Conservation (phyloP, 2,329 filamentous ascomycete genomes). For the Sclerotiophoma versabilis region DNA sequence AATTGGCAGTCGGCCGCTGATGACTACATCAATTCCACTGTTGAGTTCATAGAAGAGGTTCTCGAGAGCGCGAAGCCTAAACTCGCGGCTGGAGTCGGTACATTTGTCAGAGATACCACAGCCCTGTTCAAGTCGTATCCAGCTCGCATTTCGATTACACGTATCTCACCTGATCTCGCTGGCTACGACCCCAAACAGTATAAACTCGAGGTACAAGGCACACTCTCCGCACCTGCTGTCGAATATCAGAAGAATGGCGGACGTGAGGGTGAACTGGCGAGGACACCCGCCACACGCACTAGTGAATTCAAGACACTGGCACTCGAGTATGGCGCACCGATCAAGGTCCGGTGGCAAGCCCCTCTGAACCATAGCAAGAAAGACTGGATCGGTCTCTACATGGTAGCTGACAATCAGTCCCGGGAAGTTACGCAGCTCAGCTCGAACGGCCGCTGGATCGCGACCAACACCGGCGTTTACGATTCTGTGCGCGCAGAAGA, state of each 20-base stretch:
- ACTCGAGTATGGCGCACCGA: constrained; percentile 88
- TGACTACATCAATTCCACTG: constrained; percentile 82
- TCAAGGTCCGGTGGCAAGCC: constrained; percentile 89
- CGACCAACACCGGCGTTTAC: constrained; percentile 77
- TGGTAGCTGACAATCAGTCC: constrained; percentile 91
- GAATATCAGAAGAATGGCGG: constrained; percentile 69
- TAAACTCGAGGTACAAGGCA: constrained; percentile 75
- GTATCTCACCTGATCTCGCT: constrained; percentile 78
- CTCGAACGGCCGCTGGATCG: constrained; percentile 88
- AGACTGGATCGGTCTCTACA: constrained; percentile 96
- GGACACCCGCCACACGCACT: constrained; percentile 67
- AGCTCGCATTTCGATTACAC: constrained; percentile 81
- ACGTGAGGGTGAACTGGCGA: constrained; percentile 75
- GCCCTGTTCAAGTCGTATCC: constrained; percentile 90
- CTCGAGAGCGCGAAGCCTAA: constrained; percentile 85
- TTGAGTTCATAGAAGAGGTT: constrained; percentile 90
- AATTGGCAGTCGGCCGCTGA: constrained; percentile 88
- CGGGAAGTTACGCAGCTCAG: constrained; percentile 83
- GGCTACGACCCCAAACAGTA: constrained; percentile 83
- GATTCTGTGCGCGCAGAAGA: constrained; percentile 77
- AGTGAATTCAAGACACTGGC: constrained; percentile 74
- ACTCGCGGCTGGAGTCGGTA: constrained; percentile 83
- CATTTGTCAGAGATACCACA: constrained; percentile 85
- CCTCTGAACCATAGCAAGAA: constrained; percentile 85
- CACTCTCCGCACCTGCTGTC: constrained; percentile 56